A percentile compares a stretch with the other conserved stretches of the same genome.
phyloP scores from a whole-genome alignment of 257 asterid species.

The Galeopsis tetrahit region DNA sequence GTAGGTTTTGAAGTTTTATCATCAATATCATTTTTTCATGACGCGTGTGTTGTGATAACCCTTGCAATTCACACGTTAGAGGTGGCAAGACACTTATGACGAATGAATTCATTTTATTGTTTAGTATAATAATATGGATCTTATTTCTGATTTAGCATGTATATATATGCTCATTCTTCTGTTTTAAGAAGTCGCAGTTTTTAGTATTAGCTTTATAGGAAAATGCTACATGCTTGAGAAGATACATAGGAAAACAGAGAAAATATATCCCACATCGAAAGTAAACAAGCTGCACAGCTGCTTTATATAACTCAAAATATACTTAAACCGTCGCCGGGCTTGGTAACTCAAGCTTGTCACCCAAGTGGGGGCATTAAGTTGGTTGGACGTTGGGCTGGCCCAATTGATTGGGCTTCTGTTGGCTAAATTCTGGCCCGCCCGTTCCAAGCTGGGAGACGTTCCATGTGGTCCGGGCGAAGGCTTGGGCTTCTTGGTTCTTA shows the following conservation, averaged over 20 bases:
- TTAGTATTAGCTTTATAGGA: neutral
- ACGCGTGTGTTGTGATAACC: too few species aligned
- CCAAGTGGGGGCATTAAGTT: constrained; percentile 2
- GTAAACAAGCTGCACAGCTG: neutral
- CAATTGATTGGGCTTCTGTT: neutral
- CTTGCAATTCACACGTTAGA: too few species aligned
- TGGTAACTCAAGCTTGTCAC: neutral
- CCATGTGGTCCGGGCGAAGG: neutral
- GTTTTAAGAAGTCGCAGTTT: neutral
- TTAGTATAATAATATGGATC: too few species aligned
- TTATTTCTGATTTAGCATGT: too few species aligned
- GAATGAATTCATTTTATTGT: too few species aligned
- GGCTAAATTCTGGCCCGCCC: neutral
- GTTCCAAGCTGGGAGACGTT: constrained; percentile 9
- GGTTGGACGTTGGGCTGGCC: neutral
- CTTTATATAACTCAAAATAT: neutral
- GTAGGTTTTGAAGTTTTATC: too few species aligned
- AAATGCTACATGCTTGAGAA: neutral
- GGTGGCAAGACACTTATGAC: too few species aligned
- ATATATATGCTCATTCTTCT: too few species aligned
- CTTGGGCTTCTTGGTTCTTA: neutral
- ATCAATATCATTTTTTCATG: too few species aligned
- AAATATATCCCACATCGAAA: neutral
- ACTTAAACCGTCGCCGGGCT: neutral
- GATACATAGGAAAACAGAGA: neutral